phyloP scores from a whole-genome alignment of 495 filamentous ascomycete species.

The Lasiosphaeria ovina region DNA sequence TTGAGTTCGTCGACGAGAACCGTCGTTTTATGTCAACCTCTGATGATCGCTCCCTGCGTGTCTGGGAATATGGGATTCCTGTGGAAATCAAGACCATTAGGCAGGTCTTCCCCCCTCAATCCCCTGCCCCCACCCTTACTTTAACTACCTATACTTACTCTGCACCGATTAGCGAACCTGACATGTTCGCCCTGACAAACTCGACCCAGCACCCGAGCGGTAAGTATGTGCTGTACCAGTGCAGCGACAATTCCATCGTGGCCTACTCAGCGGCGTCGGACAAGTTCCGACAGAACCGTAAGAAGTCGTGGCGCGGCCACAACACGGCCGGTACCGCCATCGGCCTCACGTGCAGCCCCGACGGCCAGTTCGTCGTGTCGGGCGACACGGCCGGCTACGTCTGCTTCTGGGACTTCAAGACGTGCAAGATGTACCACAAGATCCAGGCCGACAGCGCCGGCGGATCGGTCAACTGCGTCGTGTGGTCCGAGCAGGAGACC shows the following conservation, averaged over 20 bases:
- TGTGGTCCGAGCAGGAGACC: slow-evolving; percentile 95
- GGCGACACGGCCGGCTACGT: slow-evolving; percentile 86
- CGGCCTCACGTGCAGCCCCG: slow-evolving; percentile 82
- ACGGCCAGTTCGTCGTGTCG: slow-evolving; percentile 80
- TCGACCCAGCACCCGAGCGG: slow-evolving; percentile 79
- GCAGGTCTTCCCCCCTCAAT: slow-evolving; percentile 18
- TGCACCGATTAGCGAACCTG: slow-evolving; percentile 76
- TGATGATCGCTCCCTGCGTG: slow-evolving; percentile 91
- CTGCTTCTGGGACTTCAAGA: slow-evolving; percentile 99
- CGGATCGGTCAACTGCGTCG: slow-evolving; percentile 73
- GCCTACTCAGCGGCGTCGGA: slow-evolving; percentile 82
- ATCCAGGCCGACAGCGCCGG: slow-evolving; percentile 67
- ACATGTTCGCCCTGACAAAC: slow-evolving; percentile 91
- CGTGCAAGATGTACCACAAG: slow-evolving; percentile 97
- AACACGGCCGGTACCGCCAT: slow-evolving; percentile 93
- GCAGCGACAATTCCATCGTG: slow-evolving; percentile 90
- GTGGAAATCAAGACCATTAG: slow-evolving; percentile 56
- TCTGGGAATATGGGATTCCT: slow-evolving; percentile 97
- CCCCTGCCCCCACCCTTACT: not conserved
- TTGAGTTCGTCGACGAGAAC: slow-evolving; percentile 93
- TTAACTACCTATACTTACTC: slow-evolving; percentile 60
- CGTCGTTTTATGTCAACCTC: slow-evolving; percentile 96
- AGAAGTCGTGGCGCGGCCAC: slow-evolving; percentile 93
- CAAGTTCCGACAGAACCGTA: slow-evolving; percentile 94
- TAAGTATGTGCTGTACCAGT: slow-evolving; percentile 91